Percentiles rank a stretch among this genome's conserved stretches.
phyloP scores from a whole-genome alignment of 176 grass and related monocot species.

The Triticum urartu region DNA sequence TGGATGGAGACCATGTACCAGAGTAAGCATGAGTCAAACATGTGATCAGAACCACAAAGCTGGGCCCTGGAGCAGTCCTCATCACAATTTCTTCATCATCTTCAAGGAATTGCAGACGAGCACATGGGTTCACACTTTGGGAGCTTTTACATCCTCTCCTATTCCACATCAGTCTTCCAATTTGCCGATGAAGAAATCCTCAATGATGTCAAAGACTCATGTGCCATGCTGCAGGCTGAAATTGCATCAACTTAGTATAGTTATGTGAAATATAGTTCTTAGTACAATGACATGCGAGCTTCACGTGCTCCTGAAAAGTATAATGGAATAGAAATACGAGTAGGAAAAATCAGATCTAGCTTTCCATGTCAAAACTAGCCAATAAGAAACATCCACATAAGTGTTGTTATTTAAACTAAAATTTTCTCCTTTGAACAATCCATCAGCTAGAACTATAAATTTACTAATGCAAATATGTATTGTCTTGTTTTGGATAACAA shows the following conservation, averaged over 20 bases:
- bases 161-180: slow-evolving; percentile 42
- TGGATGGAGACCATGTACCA: too few species aligned
- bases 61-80: not conserved
- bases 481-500: not conserved
- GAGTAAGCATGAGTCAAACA: slow-evolving; percentile 29
- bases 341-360: not conserved
- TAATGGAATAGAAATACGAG: not conserved
- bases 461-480: too few species aligned
- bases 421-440: not conserved
- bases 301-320: too few species aligned
- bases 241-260: slow-evolving; percentile 18
- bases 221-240: slow-evolving; percentile 80
- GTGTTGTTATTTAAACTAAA: slow-evolving; percentile 7
- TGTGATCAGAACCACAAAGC: slow-evolving; percentile 34
- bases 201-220: slow-evolving; percentile 81
- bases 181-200: slow-evolving; percentile 80
- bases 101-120: not conserved
- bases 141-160: not conserved
- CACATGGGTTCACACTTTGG: slow-evolving; percentile 32
- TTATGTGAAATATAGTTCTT: not conserved
- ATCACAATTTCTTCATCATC: slow-evolving; percentile 7
- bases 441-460: not conserved
- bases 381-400: not conserved
- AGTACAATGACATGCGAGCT: not conserved
- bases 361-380: not conserved